Percentiles rank a stretch among this genome's conserved stretches.
These are phyloP conservation scores for Pseudozyma hubeiensis DNA, from an alignment of 1,284 basidiomycete species.

Conservation along the genomic window DNA sequence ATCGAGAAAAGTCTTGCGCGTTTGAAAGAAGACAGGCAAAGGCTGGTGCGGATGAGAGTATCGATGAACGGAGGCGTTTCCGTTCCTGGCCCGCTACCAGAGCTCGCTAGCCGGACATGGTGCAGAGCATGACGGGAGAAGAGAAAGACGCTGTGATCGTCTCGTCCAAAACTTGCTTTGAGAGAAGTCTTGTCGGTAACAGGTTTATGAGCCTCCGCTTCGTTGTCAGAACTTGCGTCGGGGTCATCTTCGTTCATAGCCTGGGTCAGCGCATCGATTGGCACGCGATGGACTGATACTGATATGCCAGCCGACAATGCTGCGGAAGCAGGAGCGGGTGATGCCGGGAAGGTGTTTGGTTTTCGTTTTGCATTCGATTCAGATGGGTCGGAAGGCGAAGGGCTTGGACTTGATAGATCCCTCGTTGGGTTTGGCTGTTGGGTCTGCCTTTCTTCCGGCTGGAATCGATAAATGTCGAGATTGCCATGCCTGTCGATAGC, in stretches of 20 bases:
- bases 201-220: not conserved
- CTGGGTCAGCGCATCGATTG: not conserved
- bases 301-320: not conserved
- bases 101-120: not conserved
- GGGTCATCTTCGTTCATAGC: not conserved
- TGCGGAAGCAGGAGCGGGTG: not conserved
- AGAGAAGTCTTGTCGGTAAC: not conserved
- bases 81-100: not conserved
- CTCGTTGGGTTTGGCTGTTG: not conserved
- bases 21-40: slow-evolving; percentile 24
- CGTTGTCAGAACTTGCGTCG: not conserved
- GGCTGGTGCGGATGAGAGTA: slow-evolving; percentile 12
- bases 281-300: not conserved
- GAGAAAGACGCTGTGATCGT: slow-evolving; percentile 9
- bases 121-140: slow-evolving; percentile 14
- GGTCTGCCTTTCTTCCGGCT: not conserved
- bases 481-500: slow-evolving; percentile 25
- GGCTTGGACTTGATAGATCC: not conserved
- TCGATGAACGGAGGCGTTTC: not conserved
- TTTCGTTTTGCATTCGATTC: not conserved
- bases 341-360: not conserved
- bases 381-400: not conserved
- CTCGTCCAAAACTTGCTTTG: slow-evolving; percentile 9
- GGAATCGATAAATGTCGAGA: slow-evolving; percentile 11
- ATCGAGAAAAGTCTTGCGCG: slow-evolving; percentile 29